Conservation (phyloP, 768 basidiomycete species). For the Gyrodon lividus region DNA sequence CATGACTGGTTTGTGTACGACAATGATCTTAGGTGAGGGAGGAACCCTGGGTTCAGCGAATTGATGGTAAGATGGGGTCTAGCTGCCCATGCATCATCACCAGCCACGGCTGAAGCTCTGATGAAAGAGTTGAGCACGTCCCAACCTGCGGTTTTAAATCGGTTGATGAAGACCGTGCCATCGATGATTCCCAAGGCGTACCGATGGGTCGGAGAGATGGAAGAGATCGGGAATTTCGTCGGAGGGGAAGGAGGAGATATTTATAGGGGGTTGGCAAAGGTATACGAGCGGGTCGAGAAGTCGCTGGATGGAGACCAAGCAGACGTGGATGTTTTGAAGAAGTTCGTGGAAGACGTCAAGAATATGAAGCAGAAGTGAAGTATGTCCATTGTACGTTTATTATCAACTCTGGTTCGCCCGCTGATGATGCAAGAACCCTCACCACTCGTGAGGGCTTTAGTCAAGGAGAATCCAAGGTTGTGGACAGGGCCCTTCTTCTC, state of each 20-base stretch:
- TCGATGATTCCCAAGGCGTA: conserved; percentile 62
- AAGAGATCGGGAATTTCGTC: conserved; percentile 59
- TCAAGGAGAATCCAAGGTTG: too few species aligned
- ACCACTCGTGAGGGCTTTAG: too few species aligned
- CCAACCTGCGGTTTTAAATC: conserved; percentile 43
- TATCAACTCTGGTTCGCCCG: too few species aligned
- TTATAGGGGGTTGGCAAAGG: conserved; percentile 46
- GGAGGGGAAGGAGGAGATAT: conserved; percentile 43
- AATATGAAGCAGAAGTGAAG: conserved; percentile 4
- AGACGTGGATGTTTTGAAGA: conserved; percentile 41
- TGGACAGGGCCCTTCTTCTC: too few species aligned
- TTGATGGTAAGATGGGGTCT: conserved; percentile 3
- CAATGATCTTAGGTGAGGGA: conserved; percentile 52
- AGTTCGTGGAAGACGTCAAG: conserved; percentile 49
- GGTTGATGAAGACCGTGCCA: conserved; percentile 40
- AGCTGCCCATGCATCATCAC: conserved; percentile 58
- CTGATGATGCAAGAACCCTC: too few species aligned
- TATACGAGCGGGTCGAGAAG: conserved; percentile 44
- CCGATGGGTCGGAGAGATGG: conserved; percentile 62
- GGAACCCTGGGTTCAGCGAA: background rate
- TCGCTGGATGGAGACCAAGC: conserved; percentile 38
- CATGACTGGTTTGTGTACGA: conserved; percentile 48
- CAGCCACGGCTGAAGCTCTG: conserved; percentile 59
- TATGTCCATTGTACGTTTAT: conserved; percentile 19
- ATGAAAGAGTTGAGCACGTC: conserved; percentile 47